phyloP scores from a whole-genome alignment of 2,329 filamentous ascomycete species.

The Fusarium buxicola region DNA sequence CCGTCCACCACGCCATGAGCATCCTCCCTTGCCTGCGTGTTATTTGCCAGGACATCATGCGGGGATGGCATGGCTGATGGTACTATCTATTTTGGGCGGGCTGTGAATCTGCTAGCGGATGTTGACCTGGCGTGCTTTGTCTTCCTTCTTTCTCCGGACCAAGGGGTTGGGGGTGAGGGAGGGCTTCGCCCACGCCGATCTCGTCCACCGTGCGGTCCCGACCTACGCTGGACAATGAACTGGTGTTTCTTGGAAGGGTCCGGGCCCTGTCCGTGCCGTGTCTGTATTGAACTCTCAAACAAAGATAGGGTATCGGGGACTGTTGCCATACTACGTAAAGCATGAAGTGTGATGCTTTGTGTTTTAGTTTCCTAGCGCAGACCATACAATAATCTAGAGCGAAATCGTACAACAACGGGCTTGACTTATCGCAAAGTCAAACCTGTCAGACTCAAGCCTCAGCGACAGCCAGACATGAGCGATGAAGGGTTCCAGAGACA shows the following conservation, averaged over 20 bases:
- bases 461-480: slow-evolving; percentile 21
- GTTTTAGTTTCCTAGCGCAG: slow-evolving; percentile 26
- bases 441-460: neutral
- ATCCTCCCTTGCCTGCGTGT: slow-evolving; percentile 18
- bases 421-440: slow-evolving; percentile 17
- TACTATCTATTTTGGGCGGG: slow-evolving; percentile 42
- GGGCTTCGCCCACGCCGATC: slow-evolving; percentile 39
- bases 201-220: slow-evolving; percentile 13
- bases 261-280: no score
- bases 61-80: slow-evolving; percentile 36
- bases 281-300: no score
- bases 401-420: slow-evolving; percentile 13
- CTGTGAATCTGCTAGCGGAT: slow-evolving; percentile 25
- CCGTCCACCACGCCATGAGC: slow-evolving; percentile 27
- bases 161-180: slow-evolving; percentile 25
- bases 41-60: slow-evolving; percentile 42
- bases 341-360: slow-evolving; percentile 17
- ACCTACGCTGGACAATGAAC: slow-evolving; percentile 2
- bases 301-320: no score
- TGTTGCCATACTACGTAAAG: no score
- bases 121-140: slow-evolving; percentile 27
- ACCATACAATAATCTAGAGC: slow-evolving; percentile 24
- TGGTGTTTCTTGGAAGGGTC: slow-evolving; percentile 22
- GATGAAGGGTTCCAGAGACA: slow-evolving; percentile 22
- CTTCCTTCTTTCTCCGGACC: slow-evolving; percentile 20